Evolutionary conservation across 495 filamentous ascomycete genomes (phyloP).

Genomic region (Durotheca rogersii): DNA sequence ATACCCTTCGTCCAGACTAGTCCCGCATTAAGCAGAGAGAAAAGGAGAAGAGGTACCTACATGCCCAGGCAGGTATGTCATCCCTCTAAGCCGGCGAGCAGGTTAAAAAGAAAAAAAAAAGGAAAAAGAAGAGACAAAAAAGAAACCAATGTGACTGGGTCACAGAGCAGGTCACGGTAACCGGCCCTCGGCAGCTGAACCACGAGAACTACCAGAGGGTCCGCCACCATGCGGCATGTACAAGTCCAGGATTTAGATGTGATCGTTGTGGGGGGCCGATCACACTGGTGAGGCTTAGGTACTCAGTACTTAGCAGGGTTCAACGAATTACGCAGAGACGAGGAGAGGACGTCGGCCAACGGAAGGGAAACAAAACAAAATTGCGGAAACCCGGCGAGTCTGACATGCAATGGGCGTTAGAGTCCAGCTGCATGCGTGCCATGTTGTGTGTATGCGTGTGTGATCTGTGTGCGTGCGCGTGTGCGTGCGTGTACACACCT

Average conservation of each 20-base stretch:
- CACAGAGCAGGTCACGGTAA: slow-evolving; percentile 33
- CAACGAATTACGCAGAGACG: slow-evolving; percentile 11
- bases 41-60: slow-evolving; percentile 16
- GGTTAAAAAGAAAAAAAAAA: slow-evolving; percentile 7
- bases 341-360: slow-evolving; percentile 25
- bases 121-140: slow-evolving; percentile 8
- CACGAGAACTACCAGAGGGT: slow-evolving; percentile 27
- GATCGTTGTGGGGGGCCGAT: slow-evolving; percentile 35
- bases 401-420: too few species aligned
- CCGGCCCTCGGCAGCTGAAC: slow-evolving; percentile 32
- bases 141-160: slow-evolving; percentile 32
- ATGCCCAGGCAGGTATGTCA: too few species aligned
- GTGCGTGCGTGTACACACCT: background rate
- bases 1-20: slow-evolving; percentile 24
- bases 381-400: slow-evolving; percentile 11
- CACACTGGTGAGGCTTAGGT: slow-evolving; percentile 34
- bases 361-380: slow-evolving; percentile 5
- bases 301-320: slow-evolving; percentile 24
- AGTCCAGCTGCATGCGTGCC: background rate
- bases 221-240: slow-evolving; percentile 32
- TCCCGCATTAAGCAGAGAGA: slow-evolving; percentile 25
- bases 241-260: slow-evolving; percentile 34
- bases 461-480: background rate
- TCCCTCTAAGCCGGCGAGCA: slow-evolving; percentile 10
- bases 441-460: too few species aligned